Evolutionary conservation across 768 basidiomycete species (phyloP), one percentile per base, ranked within the genome.

Genomic region (Kwoniella sp.): DNA sequence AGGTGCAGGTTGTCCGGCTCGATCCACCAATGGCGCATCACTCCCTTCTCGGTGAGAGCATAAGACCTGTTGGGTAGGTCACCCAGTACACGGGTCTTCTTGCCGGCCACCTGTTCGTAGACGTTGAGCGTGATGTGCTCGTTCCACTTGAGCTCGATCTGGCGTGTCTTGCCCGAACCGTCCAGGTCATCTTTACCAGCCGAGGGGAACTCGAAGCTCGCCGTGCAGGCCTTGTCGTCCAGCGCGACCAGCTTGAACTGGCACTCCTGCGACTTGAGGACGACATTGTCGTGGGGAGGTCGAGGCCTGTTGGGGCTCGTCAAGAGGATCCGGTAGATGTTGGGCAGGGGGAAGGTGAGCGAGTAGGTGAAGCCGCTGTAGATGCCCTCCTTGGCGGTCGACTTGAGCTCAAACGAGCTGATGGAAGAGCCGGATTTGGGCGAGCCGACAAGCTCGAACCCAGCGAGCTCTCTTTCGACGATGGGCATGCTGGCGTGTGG

Each of bases 261-360:
- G 12, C 49, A 14, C 1, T 53, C 46, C 3, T 29, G 25, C 5
- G 48, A 40, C 14, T 38, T 40, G 12, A 60, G 50, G 38, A 63
- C 42, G 34, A 69, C 34, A 42, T 72, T 72, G 38, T 65, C 57
- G 29, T 72, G 68, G 20, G 68, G 67, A 1, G 70, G 70, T 27
- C 44, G 53, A 20, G 63, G 65, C 34, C 65, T 51, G 40, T 65
- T 61, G 3, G 63, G 61, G 17, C 63, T 59, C 9, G 59, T 62
- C 20, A 72, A 32, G 9, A 67, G 56, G 12, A 60, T 42, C 11
- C 66, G 57, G 27, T 69, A 62, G 17, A 55, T 59, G 39, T 57
- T 60, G 22, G 65, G 31, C 6, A 65, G 42, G n/a, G 66, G 59
- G 47, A 67, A 62, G 28, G 62, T 53, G 28, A 72, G 51, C 11